Evolutionary conservation across 192 early-diverging fungal genomes (phyloP).

Genomic region (Chytriomyces hyalinus): DNA sequence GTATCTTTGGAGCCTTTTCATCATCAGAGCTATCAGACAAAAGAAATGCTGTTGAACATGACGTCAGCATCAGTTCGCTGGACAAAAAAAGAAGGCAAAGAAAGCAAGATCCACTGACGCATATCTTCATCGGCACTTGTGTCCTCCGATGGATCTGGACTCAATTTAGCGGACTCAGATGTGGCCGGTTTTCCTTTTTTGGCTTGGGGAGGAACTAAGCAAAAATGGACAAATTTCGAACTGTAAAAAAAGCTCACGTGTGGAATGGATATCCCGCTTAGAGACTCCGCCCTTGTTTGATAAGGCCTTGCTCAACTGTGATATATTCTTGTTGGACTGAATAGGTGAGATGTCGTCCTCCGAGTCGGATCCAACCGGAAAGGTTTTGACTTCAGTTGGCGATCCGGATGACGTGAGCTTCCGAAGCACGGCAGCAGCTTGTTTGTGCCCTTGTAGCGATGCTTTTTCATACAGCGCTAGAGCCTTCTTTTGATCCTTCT

Average conservation of each 20-base stretch:
- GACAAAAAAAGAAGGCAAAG: neutral
- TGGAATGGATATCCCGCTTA: too few relatives aligned
- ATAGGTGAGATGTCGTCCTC: neutral
- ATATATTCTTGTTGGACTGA: neutral
- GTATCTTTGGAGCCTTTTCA: neutral
- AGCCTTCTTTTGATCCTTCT: neutral
- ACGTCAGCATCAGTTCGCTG: neutral
- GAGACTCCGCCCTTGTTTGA: too few relatives aligned
- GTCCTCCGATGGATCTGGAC: neutral
- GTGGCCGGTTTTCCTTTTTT: neutral
- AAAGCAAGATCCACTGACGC: neutral
- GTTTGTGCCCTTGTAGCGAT: neutral
- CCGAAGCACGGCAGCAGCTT: neutral
- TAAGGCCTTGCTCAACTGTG: neutral
- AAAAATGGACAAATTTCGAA: neutral
- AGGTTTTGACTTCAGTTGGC: neutral
- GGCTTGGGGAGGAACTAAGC: neutral
- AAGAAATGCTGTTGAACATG: neutral
- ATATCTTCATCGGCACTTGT: neutral
- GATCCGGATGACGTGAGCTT: neutral
- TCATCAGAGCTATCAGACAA: neutral
- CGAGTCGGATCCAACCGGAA: neutral
- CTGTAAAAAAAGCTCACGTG: too few relatives aligned
- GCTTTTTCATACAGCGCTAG: constrained; percentile 12
- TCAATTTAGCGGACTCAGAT: neutral